phyloP scores from a whole-genome alignment of 345 rosid species.

The Arabidopsis arenosa region DNA sequence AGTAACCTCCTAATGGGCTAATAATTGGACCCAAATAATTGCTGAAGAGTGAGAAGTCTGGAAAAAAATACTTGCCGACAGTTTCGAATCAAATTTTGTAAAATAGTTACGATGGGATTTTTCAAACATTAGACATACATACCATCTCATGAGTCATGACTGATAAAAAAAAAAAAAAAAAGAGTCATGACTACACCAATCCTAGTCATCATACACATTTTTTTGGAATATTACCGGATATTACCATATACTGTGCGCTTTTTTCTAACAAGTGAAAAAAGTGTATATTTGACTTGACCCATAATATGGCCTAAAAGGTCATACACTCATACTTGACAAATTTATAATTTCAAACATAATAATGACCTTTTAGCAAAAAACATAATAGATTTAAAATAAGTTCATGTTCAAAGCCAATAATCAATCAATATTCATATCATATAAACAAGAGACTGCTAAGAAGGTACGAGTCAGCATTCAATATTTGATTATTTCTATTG shows the following conservation, averaged over 20 bases:
- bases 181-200: neutral
- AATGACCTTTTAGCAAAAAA: neutral
- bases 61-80: constrained; percentile 6
- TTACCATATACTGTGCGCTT: neutral
- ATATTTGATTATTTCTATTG: neutral
- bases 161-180: too few species aligned
- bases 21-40: neutral
- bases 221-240: constrained; percentile 27
- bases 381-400: neutral
- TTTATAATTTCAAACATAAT: neutral
- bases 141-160: neutral
- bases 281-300: constrained; percentile 19
- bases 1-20: constrained; percentile 36
- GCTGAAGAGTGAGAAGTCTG: neutral
- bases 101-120: neutral
- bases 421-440: neutral
- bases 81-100: neutral
- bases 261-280: neutral
- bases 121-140: neutral
- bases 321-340: neutral
- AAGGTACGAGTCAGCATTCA: neutral
- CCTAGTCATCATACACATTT: neutral
- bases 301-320: neutral
- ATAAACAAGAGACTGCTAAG: neutral
- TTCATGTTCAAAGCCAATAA: neutral